Evolutionary conservation across 495 filamentous ascomycete species (phyloP), one percentile per base, ranked within the genome.

Genomic region (Parathielavia appendiculata): DNA sequence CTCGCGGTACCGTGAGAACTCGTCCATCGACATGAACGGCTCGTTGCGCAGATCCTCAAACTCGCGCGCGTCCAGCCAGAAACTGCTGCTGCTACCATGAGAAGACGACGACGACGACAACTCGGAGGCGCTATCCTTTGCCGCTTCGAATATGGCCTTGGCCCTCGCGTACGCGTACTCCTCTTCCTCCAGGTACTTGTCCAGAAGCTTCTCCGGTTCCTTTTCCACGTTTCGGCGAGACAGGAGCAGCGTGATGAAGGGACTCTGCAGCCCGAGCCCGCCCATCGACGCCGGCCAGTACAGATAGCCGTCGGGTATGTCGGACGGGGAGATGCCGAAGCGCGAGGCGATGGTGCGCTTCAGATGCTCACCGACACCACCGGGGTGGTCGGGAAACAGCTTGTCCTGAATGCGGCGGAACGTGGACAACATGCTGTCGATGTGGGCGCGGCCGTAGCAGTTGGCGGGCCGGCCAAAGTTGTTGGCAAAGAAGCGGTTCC

Each of bases 241-340:
- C 12, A 67, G 56, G 19, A 62, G 60, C 14, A 57, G 56, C 17
- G 58, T 17, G 51, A 84, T 70, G 62, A 84, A 79, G 13, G 83
- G 82, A 54, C 81, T 83, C 38, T 73, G 66, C 19, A 86, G 65
- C 11, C 77, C 81, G 1, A 86, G 75, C 2, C 82, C 82, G 30
- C 83, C 81, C 3, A 83, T 65, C 46, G 71, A 60, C 32, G 73
- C 63, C 0, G 79, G 80, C 60, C 77, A 72, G 62, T 81, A 88
- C 67, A 87, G 80, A 66, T 84, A 85, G 20, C 80, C 86, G 50
- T 86, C 81, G 0, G 85, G 85, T 19, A 88, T 75, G 55, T 81
- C 70, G 43, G 32, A 30, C 14, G 49, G 39, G 4, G 66, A 52
- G 38, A 84, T 62, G 20, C 67, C 69, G 62, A 87, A 88, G 12